Conservation (phyloP, 208 protist genomes). For the Leishmania braziliensis region DNA sequence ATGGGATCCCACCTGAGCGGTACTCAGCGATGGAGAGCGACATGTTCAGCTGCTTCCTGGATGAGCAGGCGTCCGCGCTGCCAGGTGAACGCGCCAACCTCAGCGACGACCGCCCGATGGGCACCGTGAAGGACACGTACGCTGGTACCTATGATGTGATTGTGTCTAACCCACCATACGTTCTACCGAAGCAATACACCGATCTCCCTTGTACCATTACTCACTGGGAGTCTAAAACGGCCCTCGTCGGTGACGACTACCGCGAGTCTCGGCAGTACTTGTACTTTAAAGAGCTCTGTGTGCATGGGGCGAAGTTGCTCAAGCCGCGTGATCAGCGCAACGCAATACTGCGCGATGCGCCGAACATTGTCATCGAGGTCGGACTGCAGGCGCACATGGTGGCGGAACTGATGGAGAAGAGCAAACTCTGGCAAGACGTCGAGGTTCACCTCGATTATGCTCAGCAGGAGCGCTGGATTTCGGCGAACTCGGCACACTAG, state of each 20-base stretch:
- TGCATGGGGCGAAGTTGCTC: slow-evolving; percentile 57
- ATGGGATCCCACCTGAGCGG: slow-evolving; percentile 51
- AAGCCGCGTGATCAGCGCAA: slow-evolving; percentile 51
- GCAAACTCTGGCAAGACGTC: slow-evolving; percentile 56
- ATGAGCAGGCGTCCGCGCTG: background rate
- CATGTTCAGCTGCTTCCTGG: slow-evolving; percentile 75
- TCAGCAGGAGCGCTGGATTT: slow-evolving; percentile 79
- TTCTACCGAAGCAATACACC: slow-evolving; percentile 80
- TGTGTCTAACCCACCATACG: slow-evolving; percentile 89
- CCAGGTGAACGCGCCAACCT: background rate
- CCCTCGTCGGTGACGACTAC: slow-evolving; percentile 80
- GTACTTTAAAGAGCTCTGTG: slow-evolving; percentile 89
- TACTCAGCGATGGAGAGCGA: slow-evolving; percentile 69
- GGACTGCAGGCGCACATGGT: slow-evolving; percentile 77
- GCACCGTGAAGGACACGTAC: slow-evolving; percentile 15
- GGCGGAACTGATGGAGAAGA: slow-evolving; percentile 78
- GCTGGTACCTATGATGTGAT: slow-evolving; percentile 72
- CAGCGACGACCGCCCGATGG: slow-evolving; percentile 12
- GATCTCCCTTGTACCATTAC: slow-evolving; percentile 59
- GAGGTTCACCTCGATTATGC: slow-evolving; percentile 78
- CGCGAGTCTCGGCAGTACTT: slow-evolving; percentile 70
- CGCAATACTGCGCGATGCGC: slow-evolving; percentile 32
- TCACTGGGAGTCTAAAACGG: slow-evolving; percentile 81
- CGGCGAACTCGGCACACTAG: slow-evolving; percentile 63
- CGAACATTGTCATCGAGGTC: slow-evolving; percentile 81